Conservation (phyloP, 805 yeast species). For the Saturnispora mendoncae region DNA sequence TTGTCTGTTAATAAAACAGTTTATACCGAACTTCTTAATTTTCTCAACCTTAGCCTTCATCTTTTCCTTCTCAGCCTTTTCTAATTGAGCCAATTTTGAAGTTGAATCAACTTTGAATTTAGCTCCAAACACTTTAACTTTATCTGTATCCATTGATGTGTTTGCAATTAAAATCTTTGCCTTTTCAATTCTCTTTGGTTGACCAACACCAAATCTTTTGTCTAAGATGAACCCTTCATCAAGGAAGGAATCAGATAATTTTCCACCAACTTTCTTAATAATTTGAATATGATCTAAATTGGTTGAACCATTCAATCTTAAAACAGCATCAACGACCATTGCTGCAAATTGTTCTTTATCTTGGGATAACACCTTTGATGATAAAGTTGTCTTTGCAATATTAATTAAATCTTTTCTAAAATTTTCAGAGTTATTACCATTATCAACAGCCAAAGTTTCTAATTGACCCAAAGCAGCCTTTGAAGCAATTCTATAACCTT, state of each 20-base stretch:
- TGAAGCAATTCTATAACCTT: slow-evolving; percentile 87
- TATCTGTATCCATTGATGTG: slow-evolving; percentile 94
- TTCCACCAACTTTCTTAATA: slow-evolving; percentile 90
- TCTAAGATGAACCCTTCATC: slow-evolving; percentile 94
- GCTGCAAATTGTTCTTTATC: slow-evolving; percentile 85
- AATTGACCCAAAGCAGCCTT: slow-evolving; percentile 79
- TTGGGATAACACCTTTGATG: slow-evolving; percentile 90
- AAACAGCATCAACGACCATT: slow-evolving; percentile 88
- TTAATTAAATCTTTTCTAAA: slow-evolving; percentile 72
- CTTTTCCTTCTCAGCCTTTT: slow-evolving; percentile 72
- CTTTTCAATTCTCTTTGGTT: slow-evolving; percentile 75
- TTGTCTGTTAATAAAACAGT: slow-evolving; percentile 91
- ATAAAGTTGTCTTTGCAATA: slow-evolving; percentile 88
- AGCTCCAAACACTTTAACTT: slow-evolving; percentile 95
- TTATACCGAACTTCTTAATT: slow-evolving; percentile 71
- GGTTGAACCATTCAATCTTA: slow-evolving; percentile 79
- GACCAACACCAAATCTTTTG: slow-evolving; percentile 89
- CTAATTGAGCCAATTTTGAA: slow-evolving; percentile 65
- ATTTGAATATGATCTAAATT: slow-evolving; percentile 89
- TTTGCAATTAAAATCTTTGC: slow-evolving; percentile 89
- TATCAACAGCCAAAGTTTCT: slow-evolving; percentile 67
- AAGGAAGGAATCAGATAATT: slow-evolving; percentile 79
- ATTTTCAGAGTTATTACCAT: slow-evolving; percentile 44
- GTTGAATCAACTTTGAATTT: slow-evolving; percentile 95
- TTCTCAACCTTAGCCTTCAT: slow-evolving; percentile 86